A percentile compares a stretch with the other conserved stretches of the same genome.
Conservation (phyloP, 1,284 basidiomycete species). For the Cutaneotrichosporon cutaneum region DNA sequence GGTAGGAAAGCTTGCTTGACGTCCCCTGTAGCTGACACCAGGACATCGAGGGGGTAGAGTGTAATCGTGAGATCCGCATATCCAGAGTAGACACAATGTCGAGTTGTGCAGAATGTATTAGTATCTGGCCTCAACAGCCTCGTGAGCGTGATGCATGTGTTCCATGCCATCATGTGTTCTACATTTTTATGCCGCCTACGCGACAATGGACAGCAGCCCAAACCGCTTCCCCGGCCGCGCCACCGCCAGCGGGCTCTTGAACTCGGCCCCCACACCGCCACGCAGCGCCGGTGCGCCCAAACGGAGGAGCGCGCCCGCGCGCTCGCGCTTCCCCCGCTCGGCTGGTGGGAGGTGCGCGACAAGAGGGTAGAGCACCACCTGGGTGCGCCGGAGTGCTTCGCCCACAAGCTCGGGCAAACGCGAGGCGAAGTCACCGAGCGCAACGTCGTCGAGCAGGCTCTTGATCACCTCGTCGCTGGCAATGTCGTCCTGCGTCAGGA, state of each 20-base stretch:
- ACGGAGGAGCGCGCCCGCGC: slow-evolving; percentile 32
- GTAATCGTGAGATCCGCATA: not conserved
- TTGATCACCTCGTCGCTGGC: slow-evolving; percentile 26
- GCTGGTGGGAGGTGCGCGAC: slow-evolving; percentile 30
- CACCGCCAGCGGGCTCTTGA: slow-evolving; percentile 47
- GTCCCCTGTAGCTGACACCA: not conserved
- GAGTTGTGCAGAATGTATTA: not conserved
- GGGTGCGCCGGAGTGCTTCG: slow-evolving; percentile 38
- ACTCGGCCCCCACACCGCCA: slow-evolving; percentile 36
- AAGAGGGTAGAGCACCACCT: slow-evolving; percentile 42
- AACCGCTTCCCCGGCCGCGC: slow-evolving; percentile 50
- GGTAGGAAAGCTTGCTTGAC: not conserved
- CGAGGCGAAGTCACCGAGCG: not conserved
- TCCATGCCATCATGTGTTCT: not conserved
- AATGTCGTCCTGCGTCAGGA: slow-evolving; percentile 30
- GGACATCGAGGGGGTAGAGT: not conserved
- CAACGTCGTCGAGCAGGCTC: slow-evolving; percentile 23
- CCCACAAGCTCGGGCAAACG: slow-evolving; percentile 28
- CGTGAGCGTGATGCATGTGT: not conserved
- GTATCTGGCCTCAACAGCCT: not conserved
- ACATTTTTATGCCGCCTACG: slow-evolving; percentile 12
- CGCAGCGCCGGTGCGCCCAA: slow-evolving; percentile 38
- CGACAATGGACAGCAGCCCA: slow-evolving; percentile 45
- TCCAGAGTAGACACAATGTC: not conserved
- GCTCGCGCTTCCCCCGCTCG: slow-evolving; percentile 10